phyloP scores from a whole-genome alignment of 768 basidiomycete species.

The Russula compacta region DNA sequence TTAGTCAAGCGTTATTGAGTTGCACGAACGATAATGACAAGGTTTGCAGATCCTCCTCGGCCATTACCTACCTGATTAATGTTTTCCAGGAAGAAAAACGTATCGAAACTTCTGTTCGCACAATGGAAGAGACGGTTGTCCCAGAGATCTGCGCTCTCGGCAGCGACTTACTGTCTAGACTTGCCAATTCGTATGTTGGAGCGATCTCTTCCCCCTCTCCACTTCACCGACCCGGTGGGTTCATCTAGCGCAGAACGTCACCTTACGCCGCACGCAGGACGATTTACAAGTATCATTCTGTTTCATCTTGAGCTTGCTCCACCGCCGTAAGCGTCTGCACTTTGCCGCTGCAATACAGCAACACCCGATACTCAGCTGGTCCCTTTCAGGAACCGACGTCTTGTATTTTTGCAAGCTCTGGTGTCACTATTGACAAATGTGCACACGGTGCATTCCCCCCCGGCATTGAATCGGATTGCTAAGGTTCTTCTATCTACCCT shows the following conservation, averaged over 20 bases:
- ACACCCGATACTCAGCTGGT: background rate
- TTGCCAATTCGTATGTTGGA: constrained; percentile 41
- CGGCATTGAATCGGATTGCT: constrained; percentile 15
- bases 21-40: constrained; percentile 37
- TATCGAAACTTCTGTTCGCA: constrained; percentile 41
- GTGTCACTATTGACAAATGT: constrained; percentile 7
- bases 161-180: constrained; percentile 40
- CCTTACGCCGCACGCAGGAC: constrained; percentile 47
- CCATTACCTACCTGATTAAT: constrained; percentile 8
- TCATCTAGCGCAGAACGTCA: constrained; percentile 40
- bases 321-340: constrained; percentile 34
- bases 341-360: background rate
- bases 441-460: constrained; percentile 7
- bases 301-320: constrained; percentile 54
- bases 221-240: background rate
- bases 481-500: constrained; percentile 16
- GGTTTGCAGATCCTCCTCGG: constrained; percentile 23
- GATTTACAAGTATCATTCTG: constrained; percentile 41
- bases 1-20: constrained; percentile 40
- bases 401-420: constrained; percentile 10
- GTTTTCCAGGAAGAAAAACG: constrained; percentile 37
- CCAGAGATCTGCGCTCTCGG: constrained; percentile 45
- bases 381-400: constrained; percentile 10
- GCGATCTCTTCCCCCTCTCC: background rate
- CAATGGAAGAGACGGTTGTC: constrained; percentile 45